Conservation (phyloP, 2,329 filamentous ascomycete genomes). For the Scopulariopsis brevicaulis region DNA sequence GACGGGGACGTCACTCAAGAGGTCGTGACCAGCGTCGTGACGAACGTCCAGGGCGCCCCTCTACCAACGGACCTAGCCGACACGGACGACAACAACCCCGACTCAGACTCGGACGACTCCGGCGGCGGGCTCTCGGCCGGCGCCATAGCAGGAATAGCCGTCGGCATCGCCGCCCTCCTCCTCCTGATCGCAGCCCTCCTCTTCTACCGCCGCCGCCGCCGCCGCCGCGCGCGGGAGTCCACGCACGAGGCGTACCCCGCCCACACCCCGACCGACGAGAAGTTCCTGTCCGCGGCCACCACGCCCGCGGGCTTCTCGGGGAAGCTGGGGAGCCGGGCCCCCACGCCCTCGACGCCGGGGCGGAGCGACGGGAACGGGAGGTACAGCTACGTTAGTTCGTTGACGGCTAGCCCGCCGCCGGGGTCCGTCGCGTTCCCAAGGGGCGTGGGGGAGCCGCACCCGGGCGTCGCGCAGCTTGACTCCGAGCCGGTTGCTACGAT, state of each 20-base stretch:
- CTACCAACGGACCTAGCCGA: conserved; percentile 5
- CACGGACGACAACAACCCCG: neutral
- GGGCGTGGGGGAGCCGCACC: conserved; percentile 12
- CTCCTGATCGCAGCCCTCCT: conserved; percentile 13
- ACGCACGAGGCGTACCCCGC: neutral
- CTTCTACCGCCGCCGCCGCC: conserved; percentile 12
- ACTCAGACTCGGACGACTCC: neutral
- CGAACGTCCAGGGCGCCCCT: conserved; percentile 13
- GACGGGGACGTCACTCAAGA: conserved; percentile 6
- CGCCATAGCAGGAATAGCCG: conserved; percentile 20
- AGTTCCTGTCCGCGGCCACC: neutral
- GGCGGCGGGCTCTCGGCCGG: conserved; percentile 13
- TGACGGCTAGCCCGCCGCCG: conserved; percentile 6
- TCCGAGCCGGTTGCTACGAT: neutral
- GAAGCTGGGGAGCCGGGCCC: neutral
- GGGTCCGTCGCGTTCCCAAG: neutral
- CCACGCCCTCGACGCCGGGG: conserved; percentile 4
- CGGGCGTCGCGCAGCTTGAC: neutral
- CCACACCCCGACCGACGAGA: neutral
- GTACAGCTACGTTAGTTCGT: conserved; percentile 10
- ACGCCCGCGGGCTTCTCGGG: conserved; percentile 4
- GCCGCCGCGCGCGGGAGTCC: neutral
- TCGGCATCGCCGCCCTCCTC: conserved; percentile 14
- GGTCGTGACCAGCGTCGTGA: conserved; percentile 17
- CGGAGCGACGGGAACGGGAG: neutral